Conservation (phyloP, 352 stramenopile species). For the Phytophthora tubulina region DNA sequence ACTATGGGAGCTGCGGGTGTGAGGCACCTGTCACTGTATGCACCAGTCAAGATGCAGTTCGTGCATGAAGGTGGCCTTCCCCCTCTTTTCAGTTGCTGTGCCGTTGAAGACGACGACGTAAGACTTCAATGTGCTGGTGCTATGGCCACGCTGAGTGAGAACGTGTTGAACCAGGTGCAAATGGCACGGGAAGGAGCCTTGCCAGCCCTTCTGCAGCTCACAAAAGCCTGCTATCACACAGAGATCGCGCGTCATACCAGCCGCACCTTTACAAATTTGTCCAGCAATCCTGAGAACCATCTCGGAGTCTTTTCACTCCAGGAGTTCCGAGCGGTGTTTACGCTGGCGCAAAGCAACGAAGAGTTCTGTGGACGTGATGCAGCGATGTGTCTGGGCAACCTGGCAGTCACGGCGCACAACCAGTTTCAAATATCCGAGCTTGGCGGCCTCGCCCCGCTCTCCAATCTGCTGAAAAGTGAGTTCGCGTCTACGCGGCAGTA, state of each 20-base stretch:
- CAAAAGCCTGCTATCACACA: constrained; percentile 64
- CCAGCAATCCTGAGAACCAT: constrained; percentile 94
- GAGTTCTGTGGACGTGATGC: constrained; percentile 93
- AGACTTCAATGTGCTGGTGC: constrained; percentile 90
- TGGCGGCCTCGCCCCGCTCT: constrained; percentile 87
- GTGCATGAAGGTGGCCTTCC: constrained; percentile 73
- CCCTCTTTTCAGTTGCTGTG: constrained; percentile 73
- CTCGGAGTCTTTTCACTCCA: constrained; percentile 85
- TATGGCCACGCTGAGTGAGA: constrained; percentile 93
- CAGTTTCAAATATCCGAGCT: constrained; percentile 90
- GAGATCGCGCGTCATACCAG: constrained; percentile 92
- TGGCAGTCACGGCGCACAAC: constrained; percentile 92
- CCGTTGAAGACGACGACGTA: constrained; percentile 79
- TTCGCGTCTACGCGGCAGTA: constrained; percentile 86
- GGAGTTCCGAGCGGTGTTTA: constrained; percentile 85
- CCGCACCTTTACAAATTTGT: constrained; percentile 92
- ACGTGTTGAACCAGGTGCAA: constrained; percentile 90
- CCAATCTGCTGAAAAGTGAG: constrained; percentile 74
- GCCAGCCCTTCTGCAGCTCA: constrained; percentile 76
- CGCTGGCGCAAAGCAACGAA: constrained; percentile 68
- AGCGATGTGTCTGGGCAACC: constrained; percentile 94
- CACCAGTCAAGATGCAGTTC: constrained; percentile 72
- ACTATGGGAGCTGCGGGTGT: constrained; percentile 90
- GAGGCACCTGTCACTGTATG: constrained; percentile 89
- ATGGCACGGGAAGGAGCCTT: constrained; percentile 86